These are phyloP conservation scores for Ophiostoma populinum DNA, from an alignment of 2,329 filamentous ascomycete species.

Conservation along the genomic window DNA sequence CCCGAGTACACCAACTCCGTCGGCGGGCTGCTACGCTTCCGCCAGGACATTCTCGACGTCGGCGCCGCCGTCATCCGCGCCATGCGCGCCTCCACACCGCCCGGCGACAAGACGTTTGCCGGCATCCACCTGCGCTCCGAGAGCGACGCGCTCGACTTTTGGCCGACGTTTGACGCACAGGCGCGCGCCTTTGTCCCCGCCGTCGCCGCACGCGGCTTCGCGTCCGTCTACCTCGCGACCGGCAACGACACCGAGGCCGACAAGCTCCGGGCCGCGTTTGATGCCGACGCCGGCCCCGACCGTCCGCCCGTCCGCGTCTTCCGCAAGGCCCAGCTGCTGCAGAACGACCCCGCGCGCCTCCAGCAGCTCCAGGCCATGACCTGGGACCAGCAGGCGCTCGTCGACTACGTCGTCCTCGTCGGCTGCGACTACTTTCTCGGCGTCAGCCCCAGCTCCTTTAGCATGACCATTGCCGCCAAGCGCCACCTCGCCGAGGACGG, in stretches of 20 bases:
- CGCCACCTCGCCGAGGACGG: constrained; percentile 24
- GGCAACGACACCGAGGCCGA: constrained; percentile 25
- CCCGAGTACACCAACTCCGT: constrained; percentile 28
- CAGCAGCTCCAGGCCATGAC: constrained; percentile 20
- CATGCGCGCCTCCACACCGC: constrained; percentile 4
- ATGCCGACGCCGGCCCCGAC: constrained; percentile 11
- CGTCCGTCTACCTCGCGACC: constrained; percentile 27
- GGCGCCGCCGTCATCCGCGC: constrained; percentile 19
- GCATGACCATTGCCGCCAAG: constrained; percentile 28
- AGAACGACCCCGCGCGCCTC: constrained; percentile 14
- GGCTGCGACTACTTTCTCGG: constrained; percentile 24
- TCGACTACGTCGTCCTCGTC: constrained; percentile 25
- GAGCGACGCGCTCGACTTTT: constrained; percentile 26
- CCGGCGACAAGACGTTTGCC: constrained; percentile 14
- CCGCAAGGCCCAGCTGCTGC: constrained; percentile 22
- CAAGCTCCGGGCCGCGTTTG: constrained; percentile 18
- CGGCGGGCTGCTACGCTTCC: constrained; percentile 24
- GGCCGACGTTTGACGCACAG: constrained; percentile 27
- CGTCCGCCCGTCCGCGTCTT: constrained; percentile 11
- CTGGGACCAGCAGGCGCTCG: constrained; percentile 27
- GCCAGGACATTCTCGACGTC: constrained; percentile 23
- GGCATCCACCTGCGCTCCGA: constrained; percentile 32
- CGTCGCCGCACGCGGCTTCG: constrained; percentile 17
- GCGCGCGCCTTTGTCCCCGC: constrained; percentile 21
- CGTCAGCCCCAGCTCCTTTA: constrained; percentile 30